Base-by-base conservation (phyloP, 257 asterid genomes). In the Primulina tabacum region DNA sequence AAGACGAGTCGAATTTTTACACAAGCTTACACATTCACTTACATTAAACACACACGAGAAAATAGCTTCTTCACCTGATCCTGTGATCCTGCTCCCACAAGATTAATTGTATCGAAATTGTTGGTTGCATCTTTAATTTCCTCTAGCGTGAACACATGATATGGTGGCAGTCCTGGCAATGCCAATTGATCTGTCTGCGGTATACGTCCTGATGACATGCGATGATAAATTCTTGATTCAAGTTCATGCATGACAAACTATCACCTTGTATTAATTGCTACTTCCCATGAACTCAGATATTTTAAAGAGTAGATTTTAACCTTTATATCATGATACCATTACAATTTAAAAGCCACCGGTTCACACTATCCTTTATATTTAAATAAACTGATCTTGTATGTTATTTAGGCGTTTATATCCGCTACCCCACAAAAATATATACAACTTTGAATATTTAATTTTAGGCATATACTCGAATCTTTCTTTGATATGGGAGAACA, bases 71-170 rank as follows among this genome's bases (percentile, higher is more conserved):
- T 65, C 88, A 91, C 98, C 97, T 89, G 97, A 33, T 84, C 87
- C 76, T 89, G 93, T n/a, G 95, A 81, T 55, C 92, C 96, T 78
- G 88, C 98, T 37, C 80, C 87, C 29, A 94, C 93, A 14, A 91
- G 86, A 83, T 94, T 91, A 66, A 92, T 79, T 4, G 92, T 76
- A 61, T 90, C 97, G 43, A 94, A 94, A 76, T 83, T 86, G 65
- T 84, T 82, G 18, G 99, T 94, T 7, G 97, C 99, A 1, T 89
- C 99, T 73, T 91, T 96, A 71, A 94, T 84, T 80, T 94, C 99
- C 76, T 94, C 99, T 24, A 89, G 71, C 4, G 98, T 80, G 86
- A 88, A 94, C 71, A 94, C 89, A n/a, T 84, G 79, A 76, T 91
- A 94, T 32, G 98, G 90, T 47, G 99, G 99, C 72, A 91, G 84